These are phyloP conservation scores for Obba rivulosa DNA, from an alignment of 768 basidiomycete species.

Conservation along the genomic window DNA sequence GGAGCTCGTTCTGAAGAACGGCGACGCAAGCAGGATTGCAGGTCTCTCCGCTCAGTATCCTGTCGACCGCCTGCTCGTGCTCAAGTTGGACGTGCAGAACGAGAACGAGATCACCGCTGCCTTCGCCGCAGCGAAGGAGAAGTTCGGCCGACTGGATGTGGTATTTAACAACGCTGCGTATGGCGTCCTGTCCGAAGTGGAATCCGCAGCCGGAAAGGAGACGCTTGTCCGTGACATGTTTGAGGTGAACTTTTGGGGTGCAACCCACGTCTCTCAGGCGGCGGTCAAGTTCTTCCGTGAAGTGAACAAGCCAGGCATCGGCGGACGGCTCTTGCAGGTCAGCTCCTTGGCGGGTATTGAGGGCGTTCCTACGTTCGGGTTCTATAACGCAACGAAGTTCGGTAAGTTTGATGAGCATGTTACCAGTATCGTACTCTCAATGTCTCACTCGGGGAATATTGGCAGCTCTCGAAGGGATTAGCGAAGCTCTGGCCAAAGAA, in stretches of 20 bases:
- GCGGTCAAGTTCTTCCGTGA: too few relatives aligned
- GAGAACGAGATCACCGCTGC: constrained; percentile 13
- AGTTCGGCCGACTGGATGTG: constrained; percentile 19
- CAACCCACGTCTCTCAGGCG: too few relatives aligned
- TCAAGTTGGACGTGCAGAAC: constrained; percentile 21
- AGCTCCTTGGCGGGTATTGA: constrained; percentile 25
- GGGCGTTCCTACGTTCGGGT: constrained; percentile 10
- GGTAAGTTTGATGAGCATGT: constrained; percentile 7
- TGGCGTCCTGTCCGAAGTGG: constrained; percentile 11
- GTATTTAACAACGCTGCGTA: constrained; percentile 22
- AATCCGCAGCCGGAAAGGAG: constrained; percentile 24
- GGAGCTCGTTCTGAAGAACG: too few relatives aligned
- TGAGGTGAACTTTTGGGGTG: too few relatives aligned
- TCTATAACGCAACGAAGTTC: constrained; percentile 21
- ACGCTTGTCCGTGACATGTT: too few relatives aligned
- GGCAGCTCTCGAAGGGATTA: constrained; percentile 27
- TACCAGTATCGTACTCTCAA: background rate
- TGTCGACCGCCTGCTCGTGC: constrained; percentile 12
- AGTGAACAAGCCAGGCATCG: constrained; percentile 13
- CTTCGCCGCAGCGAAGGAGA: constrained; percentile 9
- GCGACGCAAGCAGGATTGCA: constrained; percentile 17
- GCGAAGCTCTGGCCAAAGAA: constrained; percentile 32
- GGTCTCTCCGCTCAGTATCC: constrained; percentile 14
- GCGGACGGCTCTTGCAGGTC: constrained; percentile 16
- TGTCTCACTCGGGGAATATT: too few relatives aligned